Evolutionary conservation across 257 asterid genomes (phyloP), one percentile per base, ranked within the genome.

Genomic region (Striga asiatica): DNA sequence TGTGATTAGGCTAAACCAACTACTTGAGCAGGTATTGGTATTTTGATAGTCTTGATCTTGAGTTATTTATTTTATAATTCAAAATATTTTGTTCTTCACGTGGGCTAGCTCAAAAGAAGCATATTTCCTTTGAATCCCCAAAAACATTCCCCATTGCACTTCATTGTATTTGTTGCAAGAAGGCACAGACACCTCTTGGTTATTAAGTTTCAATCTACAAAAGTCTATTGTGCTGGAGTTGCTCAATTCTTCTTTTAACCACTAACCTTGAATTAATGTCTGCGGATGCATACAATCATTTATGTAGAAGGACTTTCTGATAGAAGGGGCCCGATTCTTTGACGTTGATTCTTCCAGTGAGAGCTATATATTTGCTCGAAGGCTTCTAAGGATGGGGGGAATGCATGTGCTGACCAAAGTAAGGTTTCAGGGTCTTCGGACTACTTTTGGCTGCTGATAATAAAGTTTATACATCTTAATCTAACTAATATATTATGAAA

Each of bases 311-410:
- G 86, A 77, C 34, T 67, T 80, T 66, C 82, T 61, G 70, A 72
- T 88, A 35, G 83, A 75, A 61, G 95, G 91, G 53, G 97, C 93
- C 35, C 89, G 97, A 31, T 71, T 92, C 50, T 88, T 92, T 62
- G 95, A 80, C 67, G 64, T 88, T 57, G 95, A 88, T 74, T 46
- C 73, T 66, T 63, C 56, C 54, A 61, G 76, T 68, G 72, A 88
- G 55, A 50, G 51, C 20, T 55, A 75, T 72, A 56, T 92, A 48
- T 61, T 92, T 65, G 93, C 88, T 52, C 82, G 84, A 73, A 79
- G 94, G 74, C 81, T 81, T 42, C 48, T 78, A 23, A 86, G 93
- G 64, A 45, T 60, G 67, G 88, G 86, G 37, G 89, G 88, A 67
- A 47, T 58, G 58, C 82, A 88, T 65, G 77, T 70, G 61, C 83